phyloP scores from a whole-genome alignment of 2,329 filamentous ascomycete genomes.

The Annulohypoxylon truncatum region DNA sequence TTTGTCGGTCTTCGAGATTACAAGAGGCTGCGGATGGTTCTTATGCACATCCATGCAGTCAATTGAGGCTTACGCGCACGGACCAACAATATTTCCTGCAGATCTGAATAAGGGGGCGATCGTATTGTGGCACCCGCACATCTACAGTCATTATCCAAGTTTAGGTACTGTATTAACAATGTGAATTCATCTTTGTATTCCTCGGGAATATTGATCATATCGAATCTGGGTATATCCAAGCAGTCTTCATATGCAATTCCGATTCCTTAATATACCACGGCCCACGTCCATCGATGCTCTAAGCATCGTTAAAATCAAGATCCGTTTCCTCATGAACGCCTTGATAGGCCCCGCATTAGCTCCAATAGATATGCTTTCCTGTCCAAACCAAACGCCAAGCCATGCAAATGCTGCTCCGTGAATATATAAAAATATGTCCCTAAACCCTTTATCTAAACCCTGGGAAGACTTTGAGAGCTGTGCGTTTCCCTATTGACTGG shows the following conservation, averaged over 20 bases:
- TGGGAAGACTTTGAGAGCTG: slow-evolving; percentile 58
- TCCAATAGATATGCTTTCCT: slow-evolving; percentile 28
- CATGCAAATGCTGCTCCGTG: slow-evolving; percentile 31
- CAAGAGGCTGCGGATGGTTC: background rate
- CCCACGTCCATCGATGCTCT: slow-evolving; percentile 23
- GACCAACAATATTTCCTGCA: slow-evolving; percentile 3
- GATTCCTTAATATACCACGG: slow-evolving; percentile 24
- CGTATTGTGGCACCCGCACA: background rate
- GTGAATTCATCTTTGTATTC: slow-evolving; percentile 16
- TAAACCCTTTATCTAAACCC: slow-evolving; percentile 43
- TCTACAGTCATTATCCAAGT: slow-evolving; percentile 5
- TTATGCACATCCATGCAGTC: slow-evolving; percentile 1
- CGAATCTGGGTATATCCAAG: slow-evolving; percentile 40
- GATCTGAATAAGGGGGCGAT: slow-evolving; percentile 5
- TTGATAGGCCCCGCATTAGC: slow-evolving; percentile 7
- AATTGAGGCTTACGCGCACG: slow-evolving; percentile 15
- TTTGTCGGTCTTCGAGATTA: background rate
- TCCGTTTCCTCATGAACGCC: slow-evolving; percentile 23
- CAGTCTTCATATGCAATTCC: slow-evolving; percentile 38
- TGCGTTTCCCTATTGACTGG: slow-evolving; percentile 55
- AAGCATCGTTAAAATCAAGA: slow-evolving; percentile 4
- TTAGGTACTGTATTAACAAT: background rate
- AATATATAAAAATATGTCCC: slow-evolving; percentile 5
- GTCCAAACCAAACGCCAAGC: slow-evolving; percentile 38
- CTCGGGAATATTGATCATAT: slow-evolving; percentile 19